Percentiles rank a stretch among this genome's conserved stretches.
Evolutionary conservation across 2,329 filamentous ascomycete species (phyloP).

Genomic region (Ophiostoma tasmaniense): DNA sequence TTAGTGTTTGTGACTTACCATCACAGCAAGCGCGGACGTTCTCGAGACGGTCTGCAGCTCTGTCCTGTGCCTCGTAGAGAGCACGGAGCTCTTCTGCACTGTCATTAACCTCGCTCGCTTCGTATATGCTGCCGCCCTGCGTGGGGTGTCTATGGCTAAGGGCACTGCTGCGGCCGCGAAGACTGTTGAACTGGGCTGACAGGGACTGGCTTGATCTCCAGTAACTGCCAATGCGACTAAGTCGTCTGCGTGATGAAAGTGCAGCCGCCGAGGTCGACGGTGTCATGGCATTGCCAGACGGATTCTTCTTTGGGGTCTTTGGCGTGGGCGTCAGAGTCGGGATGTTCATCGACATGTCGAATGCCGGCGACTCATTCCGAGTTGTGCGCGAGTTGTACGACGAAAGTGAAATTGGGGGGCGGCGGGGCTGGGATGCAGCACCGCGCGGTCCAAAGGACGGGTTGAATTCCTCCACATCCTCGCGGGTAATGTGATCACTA

Average conservation of each 20-base stretch:
- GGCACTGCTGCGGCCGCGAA: slow-evolving; percentile 43
- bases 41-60: slow-evolving; percentile 72
- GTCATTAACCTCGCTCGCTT: slow-evolving; percentile 56
- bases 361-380: slow-evolving; percentile 53
- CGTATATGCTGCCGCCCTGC: slow-evolving; percentile 33
- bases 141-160: slow-evolving; percentile 11
- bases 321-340: slow-evolving; percentile 43
- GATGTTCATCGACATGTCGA: slow-evolving; percentile 41
- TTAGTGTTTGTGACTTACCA: slow-evolving; percentile 49
- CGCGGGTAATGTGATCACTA: slow-evolving; percentile 45
- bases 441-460: slow-evolving; percentile 41
- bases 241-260: slow-evolving; percentile 35
- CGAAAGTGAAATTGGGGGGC: slow-evolving; percentile 57
- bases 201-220: slow-evolving; percentile 40
- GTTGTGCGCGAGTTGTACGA: slow-evolving; percentile 72
- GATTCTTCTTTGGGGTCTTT: slow-evolving; percentile 32
- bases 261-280: slow-evolving; percentile 22
- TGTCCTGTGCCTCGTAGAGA: slow-evolving; percentile 70
- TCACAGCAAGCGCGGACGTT: slow-evolving; percentile 97
- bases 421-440: slow-evolving; percentile 34
- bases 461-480: slow-evolving; percentile 74
- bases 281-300: slow-evolving; percentile 22
- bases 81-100: slow-evolving; percentile 75
- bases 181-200: slow-evolving; percentile 41
- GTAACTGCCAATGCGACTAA: slow-evolving; percentile 53